Evolutionary conservation across 164 flowering plant genomes (phyloP).

Genomic region (Aristolochia fimbriata): DNA sequence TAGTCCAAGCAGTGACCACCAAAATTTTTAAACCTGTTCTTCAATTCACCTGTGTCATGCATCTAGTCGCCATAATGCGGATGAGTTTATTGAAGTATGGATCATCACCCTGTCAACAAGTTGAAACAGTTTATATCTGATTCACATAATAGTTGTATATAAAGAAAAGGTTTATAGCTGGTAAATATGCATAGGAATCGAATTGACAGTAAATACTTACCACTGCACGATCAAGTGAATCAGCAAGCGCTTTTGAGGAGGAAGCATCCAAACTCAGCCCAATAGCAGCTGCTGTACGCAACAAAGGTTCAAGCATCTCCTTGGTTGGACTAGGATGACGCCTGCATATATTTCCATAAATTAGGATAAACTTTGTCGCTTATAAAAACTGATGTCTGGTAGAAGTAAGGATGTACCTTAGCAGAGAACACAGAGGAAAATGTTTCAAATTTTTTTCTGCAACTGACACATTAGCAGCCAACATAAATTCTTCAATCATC

Average conservation of each 20-base stretch:
- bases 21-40: not conserved
- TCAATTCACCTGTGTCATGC: slow-evolving; percentile 89
- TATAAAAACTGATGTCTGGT: not conserved
- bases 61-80: slow-evolving; percentile 91
- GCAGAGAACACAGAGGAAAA: slow-evolving; percentile 61
- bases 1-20: not conserved
- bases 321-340: slow-evolving; percentile 94
- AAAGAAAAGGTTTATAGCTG: not conserved
- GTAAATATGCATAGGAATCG: too few species aligned
- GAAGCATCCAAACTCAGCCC: slow-evolving; percentile 9
- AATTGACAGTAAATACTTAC: slow-evolving; percentile 24
- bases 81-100: slow-evolving; percentile 95
- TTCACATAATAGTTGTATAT: not conserved
- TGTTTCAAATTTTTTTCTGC: slow-evolving; percentile 76
- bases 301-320: slow-evolving; percentile 94
- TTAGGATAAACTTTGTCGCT: not conserved
- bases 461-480: slow-evolving; percentile 97
- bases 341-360: slow-evolving; percentile 24
- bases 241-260: slow-evolving; percentile 92
- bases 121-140: not conserved
- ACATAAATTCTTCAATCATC: slow-evolving; percentile 99
- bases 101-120: slow-evolving; percentile 61
- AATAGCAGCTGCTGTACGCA: slow-evolving; percentile 33
- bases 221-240: slow-evolving; percentile 93
- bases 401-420: slow-evolving; percentile 40